phyloP scores from a whole-genome alignment of 2,329 filamentous ascomycete genomes.

The Botryotinia narcissicola region DNA sequence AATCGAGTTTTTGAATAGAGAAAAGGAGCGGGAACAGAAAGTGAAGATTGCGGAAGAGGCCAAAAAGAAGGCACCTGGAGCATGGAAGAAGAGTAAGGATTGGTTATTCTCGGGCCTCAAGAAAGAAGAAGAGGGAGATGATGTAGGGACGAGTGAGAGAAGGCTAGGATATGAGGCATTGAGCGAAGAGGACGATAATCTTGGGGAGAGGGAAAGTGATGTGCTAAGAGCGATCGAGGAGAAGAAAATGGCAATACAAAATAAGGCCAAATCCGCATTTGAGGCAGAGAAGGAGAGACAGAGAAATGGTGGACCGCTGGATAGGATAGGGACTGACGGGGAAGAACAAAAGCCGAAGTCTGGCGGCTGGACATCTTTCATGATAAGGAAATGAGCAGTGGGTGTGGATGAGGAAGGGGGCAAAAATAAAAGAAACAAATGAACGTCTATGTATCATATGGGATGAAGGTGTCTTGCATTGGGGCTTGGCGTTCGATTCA shows the following conservation, averaged over 20 bases:
- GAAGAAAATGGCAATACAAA: conserved; percentile 31
- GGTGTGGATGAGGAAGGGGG: conserved; percentile 12
- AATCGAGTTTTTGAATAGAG: conserved; percentile 51
- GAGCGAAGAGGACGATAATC: conserved; percentile 30
- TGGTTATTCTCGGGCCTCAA: conserved; percentile 39
- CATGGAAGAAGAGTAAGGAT: conserved; percentile 33
- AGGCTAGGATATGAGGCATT: conserved; percentile 30
- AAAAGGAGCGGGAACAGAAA: conserved; percentile 51
- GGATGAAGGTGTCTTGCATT: conserved; percentile 28
- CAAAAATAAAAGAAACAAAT: conserved; percentile 19
- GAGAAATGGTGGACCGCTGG: conserved; percentile 33
- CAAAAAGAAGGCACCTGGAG: conserved; percentile 32
- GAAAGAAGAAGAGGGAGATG: conserved; percentile 36
- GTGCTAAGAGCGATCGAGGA: conserved; percentile 35
- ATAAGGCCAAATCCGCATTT: conserved; percentile 34
- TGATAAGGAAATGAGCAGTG: conserved; percentile 27
- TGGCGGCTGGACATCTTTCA: conserved; percentile 34
- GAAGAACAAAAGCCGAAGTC: conserved; percentile 27
- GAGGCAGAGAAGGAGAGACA: conserved; percentile 37
- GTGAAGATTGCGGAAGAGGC: conserved; percentile 26
- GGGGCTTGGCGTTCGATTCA: conserved; percentile 26
- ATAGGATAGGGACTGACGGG: conserved; percentile 32
- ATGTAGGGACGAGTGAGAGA: conserved; percentile 30
- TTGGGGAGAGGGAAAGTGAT: conserved; percentile 32
- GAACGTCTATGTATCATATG: conserved; percentile 32